Base-by-base conservation (phyloP, 148 eudicot genomes). In the Gaultheria prostrata region DNA sequence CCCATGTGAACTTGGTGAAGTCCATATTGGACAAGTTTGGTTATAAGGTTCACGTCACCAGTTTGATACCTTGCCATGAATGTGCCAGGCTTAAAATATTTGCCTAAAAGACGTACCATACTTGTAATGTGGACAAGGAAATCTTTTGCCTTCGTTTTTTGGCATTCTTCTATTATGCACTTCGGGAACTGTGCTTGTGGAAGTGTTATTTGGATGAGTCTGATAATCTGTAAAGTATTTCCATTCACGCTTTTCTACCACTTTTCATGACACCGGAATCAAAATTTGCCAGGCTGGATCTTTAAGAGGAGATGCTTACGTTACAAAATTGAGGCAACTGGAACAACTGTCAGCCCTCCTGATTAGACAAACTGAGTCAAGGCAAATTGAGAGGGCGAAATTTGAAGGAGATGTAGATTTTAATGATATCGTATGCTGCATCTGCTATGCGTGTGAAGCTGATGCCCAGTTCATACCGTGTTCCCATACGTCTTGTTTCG, bases 381-480 rank as follows among this genome's bases (percentile, higher is more conserved):
- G 54, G 63, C 93, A 87, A 81, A 24, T 49, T 71, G 92, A 90
- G 86, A 83, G 51, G 30, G 86, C 82, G 32, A 80, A 70, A 30
- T 83, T 11, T 33, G 82, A 85, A 80, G 91, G 85, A 85, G 98
- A 92, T 21, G 51, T 89, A 70, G 97, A 91, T 18, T 33, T 69
- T n/a, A 92, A 86, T 43, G 95, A 94, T 48, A 80, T 76, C 54
- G 84, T 81, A 4, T 95, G 98, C 79, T 95, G 96, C 88, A 95
- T 95, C 72, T 95, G 98, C 85, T 95, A 95, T 59, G 82, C 91
- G 1, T 83, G 87, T 35, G 83, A 87, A 78, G 91, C 92, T 59
- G 90, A 93, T 84, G 89, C 98, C 65, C 90, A 85, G 26, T 94
- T 95, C 71, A n/a, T 91, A 79, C 98, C 98, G 11, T 95, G 98